Evolutionary conservation across 2,329 filamentous ascomycete genomes (phyloP), one percentile per base, ranked within the genome.

Genomic region (Fusarium sp.): DNA sequence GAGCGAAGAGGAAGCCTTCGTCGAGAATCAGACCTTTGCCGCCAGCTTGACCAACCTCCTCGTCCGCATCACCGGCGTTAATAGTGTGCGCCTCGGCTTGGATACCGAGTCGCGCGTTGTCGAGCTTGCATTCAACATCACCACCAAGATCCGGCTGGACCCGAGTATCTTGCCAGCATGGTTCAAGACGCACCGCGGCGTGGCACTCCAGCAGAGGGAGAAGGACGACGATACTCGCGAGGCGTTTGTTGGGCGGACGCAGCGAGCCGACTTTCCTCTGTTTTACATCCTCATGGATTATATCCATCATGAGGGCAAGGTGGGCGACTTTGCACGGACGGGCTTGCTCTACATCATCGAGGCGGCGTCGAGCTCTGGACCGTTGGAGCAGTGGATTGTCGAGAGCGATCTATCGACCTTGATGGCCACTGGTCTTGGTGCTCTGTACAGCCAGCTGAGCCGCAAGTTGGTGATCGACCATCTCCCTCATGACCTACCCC

Each of bases 251-350:
- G 95, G 95, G 4, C 91, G 93, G 59, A 97, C 94, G 7, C 93
- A 97, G 80, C 93, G 95, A 81, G 94, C 95, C 75, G 96, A 98
- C 80, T 99, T 99, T 76, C 97, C 97, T 1, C 85, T 99, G 2
- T 98, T 98, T 84, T 98, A 98, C 81, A 90, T 98, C 45, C 87
- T 99, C 75, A 94, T 99, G 81, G 95, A 99, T 81, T 97, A 98
- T 81, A 97, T 99, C 63, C 96, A 99, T 80, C 93, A 97, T 76
- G 96, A 98, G 81, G 97, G 97, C 48, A 92, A 96, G 66, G 93
- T 97, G 20, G 97, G 97, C 14, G 97, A 99, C 83, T 99, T 99
- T 86, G 96, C 97, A 3, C 89, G 97, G 67, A 99, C 97, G 0
- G 97, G 97, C 0, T 83, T 99, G 71, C 88, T 99, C 9, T 99